These are phyloP conservation scores for Euphorbia schlechtendalii DNA, from an alignment of 441 rosid species.

Conservation along the genomic window DNA sequence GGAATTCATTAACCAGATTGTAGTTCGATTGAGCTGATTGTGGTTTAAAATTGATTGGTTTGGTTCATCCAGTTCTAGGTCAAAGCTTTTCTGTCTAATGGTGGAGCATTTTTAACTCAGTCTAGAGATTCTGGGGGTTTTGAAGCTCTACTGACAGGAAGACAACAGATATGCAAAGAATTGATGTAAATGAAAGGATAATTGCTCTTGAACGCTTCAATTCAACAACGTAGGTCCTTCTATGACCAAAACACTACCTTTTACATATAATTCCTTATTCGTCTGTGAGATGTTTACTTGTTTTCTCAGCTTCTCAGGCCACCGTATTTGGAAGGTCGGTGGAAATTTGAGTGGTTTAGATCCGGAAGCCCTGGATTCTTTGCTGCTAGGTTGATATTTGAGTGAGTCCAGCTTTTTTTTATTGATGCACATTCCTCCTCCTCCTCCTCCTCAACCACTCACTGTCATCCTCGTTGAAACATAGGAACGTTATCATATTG, in stretches of 20 bases:
- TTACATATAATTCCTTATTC: background rate
- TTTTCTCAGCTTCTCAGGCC: conserved; percentile 68
- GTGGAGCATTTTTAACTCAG: conserved; percentile 8
- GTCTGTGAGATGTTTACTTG: conserved; percentile 27
- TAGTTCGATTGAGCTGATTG: background rate
- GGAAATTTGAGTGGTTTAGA: conserved; percentile 94
- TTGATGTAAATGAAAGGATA: conserved; percentile 89
- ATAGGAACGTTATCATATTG: background rate
- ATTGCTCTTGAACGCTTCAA: conserved; percentile 74
- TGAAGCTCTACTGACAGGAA: conserved; percentile 72
- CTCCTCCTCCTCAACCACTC: no score
- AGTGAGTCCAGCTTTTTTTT: conserved; percentile 43
- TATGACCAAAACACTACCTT: conserved; percentile 12
- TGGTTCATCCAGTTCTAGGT: conserved; percentile 22
- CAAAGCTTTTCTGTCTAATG: conserved; percentile 26
- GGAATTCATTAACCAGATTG: background rate
- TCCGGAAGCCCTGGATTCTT: conserved; percentile 60
- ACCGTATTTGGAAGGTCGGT: conserved; percentile 74
- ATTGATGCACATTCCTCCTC: no score
- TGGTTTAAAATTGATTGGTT: background rate
- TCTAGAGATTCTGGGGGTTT: conserved; percentile 39
- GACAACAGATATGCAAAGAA: conserved; percentile 54
- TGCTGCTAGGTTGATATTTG: conserved; percentile 56
- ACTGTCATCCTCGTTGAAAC: no score
- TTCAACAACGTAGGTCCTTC: conserved; percentile 68